Conservation (phyloP, 31 red algal genomes). For the Endocladia muricata region DNA sequence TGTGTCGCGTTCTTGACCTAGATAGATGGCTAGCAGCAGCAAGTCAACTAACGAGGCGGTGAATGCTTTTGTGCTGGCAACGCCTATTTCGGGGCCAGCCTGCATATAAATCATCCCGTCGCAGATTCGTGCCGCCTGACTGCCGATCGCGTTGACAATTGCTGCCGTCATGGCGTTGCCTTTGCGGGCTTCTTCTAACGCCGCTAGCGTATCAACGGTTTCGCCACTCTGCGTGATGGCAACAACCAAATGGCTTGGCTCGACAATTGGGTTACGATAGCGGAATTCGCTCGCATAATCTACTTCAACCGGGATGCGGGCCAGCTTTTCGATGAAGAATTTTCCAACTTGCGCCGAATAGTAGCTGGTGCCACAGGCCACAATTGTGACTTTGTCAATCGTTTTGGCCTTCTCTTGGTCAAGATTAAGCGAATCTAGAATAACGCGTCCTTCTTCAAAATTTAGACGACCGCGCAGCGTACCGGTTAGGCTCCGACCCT, state of each 20-base stretch:
- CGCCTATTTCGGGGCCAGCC: constrained; percentile 29
- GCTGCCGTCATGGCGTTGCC: neutral
- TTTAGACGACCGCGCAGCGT: neutral
- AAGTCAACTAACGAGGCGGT: constrained; percentile 7
- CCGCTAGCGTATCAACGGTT: constrained; percentile 34
- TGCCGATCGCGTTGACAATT: constrained; percentile 7
- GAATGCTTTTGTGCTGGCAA: constrained; percentile 32
- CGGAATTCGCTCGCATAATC: constrained; percentile 26
- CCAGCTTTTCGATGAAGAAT: constrained; percentile 8
- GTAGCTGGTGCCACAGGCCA: neutral
- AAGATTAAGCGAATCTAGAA: neutral
- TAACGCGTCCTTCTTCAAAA: neutral
- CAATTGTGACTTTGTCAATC: neutral
- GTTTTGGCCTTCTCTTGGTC: neutral
- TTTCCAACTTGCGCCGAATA: neutral
- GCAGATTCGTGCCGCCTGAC: neutral
- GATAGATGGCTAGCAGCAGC: constrained; percentile 10
- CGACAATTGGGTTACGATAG: constrained; percentile 16
- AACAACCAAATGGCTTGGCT: constrained; percentile 1
- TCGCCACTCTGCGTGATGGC: constrained; percentile 27
- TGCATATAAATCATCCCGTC: constrained; percentile 12
- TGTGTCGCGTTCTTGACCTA: neutral
- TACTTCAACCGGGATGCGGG: constrained; percentile 20
- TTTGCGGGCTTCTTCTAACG: neutral
- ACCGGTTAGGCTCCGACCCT: neutral